Base-by-base conservation (phyloP, 768 basidiomycete species). In the Naganishia kalamii region DNA sequence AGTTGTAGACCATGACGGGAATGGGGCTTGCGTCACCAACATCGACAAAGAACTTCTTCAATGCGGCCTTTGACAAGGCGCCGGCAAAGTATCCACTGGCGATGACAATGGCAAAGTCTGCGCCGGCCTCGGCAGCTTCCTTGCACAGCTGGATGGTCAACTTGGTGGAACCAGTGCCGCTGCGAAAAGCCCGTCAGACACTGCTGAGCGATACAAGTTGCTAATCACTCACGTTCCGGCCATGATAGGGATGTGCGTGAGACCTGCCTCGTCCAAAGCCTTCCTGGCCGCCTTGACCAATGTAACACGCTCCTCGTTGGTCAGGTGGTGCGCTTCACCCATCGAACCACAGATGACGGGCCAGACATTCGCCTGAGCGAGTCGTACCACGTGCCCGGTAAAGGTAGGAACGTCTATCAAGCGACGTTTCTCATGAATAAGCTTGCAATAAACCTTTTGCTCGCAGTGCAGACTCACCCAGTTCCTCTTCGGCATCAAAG, bases 1-100 rank as follows among this genome's bases (percentile, higher is more conserved):
- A 92, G 72, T 91, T 92, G 80, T 92, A 93, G 51, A 92, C 84
- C 70, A 92, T 84, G 51, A 93, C 85, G 2, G 92, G 91, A 52
- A 96, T 86, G 1, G 90, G 88, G 70, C 88, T 89, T 74, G 85
- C 87, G 71, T 85, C 81, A 15, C 88, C 79, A 40, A 94, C 85
- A 71, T 92, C 89, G 32, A 82, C 79, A 80, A 84, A 94, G 78
- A 85, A 93, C 0, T 83, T 82, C 79, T 90, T 90, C 70, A 93
- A 80, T 0, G 92, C 90, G 30, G 80, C 79, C 71, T 79, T 82
- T 40, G 82, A 81, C 69, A 92, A 81, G 13, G 82, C 87, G 8
- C 89, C 88, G 32, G 90, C 88, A 72, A 86, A 96, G 80, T 92
- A 93, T 54, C 90, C 90, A 70, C 88, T 87, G 23, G 86, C 81